Percentiles rank a stretch among this genome's conserved stretches.
These are phyloP conservation scores for Coemansia sp. DNA, from an alignment of 192 early-diverging fungal genomes.

Conservation along the genomic window DNA sequence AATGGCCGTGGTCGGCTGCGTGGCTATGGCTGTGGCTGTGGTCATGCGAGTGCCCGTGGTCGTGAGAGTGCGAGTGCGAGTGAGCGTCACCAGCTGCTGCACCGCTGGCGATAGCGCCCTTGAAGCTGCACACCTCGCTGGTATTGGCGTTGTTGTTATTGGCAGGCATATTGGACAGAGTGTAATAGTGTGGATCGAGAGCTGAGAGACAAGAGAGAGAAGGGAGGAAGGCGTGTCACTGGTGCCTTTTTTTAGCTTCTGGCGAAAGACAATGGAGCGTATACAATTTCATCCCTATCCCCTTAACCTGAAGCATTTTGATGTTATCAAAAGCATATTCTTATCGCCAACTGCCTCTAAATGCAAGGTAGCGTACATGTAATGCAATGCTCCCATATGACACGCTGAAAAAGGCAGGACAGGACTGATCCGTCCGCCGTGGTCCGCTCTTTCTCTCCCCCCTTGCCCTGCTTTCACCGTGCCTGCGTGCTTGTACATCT, in stretches of 20 bases:
- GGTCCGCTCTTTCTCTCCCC: not conserved
- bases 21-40: conserved; percentile 57
- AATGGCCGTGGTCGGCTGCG: conserved; percentile 80
- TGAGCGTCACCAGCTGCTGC: not conserved
- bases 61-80: conserved; percentile 15
- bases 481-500: not conserved
- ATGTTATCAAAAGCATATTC: not conserved
- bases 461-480: not conserved
- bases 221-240: not conserved
- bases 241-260: not conserved
- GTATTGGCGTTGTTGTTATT: conserved; percentile 5
- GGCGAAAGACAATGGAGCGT: not conserved
- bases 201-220: not conserved
- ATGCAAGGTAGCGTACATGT: not conserved
- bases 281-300: no score
- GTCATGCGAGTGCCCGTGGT: conserved; percentile 23
- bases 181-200: not conserved
- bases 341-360: not conserved
- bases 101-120: conserved; percentile 18
- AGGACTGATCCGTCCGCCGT: not conserved
- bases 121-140: conserved; percentile 39
- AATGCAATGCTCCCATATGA: not conserved
- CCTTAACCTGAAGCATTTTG: not conserved
- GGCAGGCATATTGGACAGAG: not conserved
- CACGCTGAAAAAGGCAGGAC: not conserved